Percentiles rank a stretch among this genome's conserved stretches.
These are phyloP conservation scores for Penicillium sumatraense DNA, from an alignment of 2,329 filamentous ascomycete genomes.

Conservation along the genomic window DNA sequence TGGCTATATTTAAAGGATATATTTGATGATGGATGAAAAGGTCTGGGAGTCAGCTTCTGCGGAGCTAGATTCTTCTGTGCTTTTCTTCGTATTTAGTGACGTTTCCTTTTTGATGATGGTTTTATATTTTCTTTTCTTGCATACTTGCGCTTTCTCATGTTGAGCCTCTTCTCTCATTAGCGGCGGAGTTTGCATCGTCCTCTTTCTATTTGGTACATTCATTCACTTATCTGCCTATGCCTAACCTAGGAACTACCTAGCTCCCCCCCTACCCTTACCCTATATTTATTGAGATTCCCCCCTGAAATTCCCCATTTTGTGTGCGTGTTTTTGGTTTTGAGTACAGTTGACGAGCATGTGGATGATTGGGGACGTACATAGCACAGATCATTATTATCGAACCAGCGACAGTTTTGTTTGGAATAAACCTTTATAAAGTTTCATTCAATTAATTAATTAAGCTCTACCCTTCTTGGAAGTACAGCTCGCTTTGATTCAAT, in stretches of 20 bases:
- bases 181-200: constrained; percentile 31
- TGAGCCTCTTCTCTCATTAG: constrained; percentile 27
- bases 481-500: too few species aligned
- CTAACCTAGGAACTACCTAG: too few species aligned
- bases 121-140: constrained; percentile 9
- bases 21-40: not conserved
- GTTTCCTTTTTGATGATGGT: not conserved
- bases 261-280: not conserved
- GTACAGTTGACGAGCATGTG: constrained; percentile 23
- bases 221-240: constrained; percentile 22
- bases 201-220: constrained; percentile 26
- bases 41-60: not conserved
- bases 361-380: constrained; percentile 26
- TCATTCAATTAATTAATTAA: not conserved
- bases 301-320: constrained; percentile 10
- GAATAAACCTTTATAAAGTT: not conserved
- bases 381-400: constrained; percentile 12
- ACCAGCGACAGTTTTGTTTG: not conserved
- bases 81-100: not conserved
- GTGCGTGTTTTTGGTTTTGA: constrained; percentile 12
- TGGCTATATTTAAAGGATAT: constrained; percentile 39
- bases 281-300: constrained; percentile 27
- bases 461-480: too few species aligned
- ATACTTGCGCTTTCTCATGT: constrained; percentile 5
- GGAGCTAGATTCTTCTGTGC: not conserved